These are phyloP conservation scores for Strobilomyces dryophilus DNA, from an alignment of 768 basidiomycete genomes.

Conservation along the genomic window DNA sequence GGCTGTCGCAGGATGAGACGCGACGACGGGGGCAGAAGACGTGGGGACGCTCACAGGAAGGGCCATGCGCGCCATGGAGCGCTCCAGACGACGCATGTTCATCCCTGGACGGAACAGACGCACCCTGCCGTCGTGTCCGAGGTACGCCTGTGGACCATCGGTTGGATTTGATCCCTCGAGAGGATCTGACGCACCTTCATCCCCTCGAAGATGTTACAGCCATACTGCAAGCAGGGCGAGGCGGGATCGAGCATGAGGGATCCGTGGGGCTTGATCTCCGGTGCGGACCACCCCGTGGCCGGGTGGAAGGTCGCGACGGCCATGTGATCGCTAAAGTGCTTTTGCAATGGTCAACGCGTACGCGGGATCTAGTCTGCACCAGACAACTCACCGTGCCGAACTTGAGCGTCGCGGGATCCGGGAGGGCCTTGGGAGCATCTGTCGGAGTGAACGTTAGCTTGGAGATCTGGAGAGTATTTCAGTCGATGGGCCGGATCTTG, in stretches of 20 bases:
- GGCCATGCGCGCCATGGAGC: conserved; percentile 66
- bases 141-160: conserved; percentile 48
- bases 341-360: not conserved
- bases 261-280: conserved; percentile 69
- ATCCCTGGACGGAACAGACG: conserved; percentile 78
- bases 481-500: no score
- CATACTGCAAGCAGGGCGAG: conserved; percentile 54
- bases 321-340: conserved; percentile 63
- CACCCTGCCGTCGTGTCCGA: conserved; percentile 65
- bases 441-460: conserved; percentile 47
- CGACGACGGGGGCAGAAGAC: no score
- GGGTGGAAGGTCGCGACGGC: conserved; percentile 62
- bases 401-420: conserved; percentile 40
- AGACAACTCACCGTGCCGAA: conserved; percentile 50
- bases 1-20: conserved; percentile 19
- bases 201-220: conserved; percentile 57
- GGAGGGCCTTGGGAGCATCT: conserved; percentile 47
- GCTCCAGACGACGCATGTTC: conserved; percentile 80
- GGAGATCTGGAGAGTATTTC: conserved; percentile 13
- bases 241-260: conserved; percentile 57
- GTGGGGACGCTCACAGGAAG: conserved; percentile 49
- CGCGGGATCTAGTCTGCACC: no score
- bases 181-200: conserved; percentile 47
- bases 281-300: conserved; percentile 60
- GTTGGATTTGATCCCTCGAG: no score